Evolutionary conservation across 257 asterid genomes (phyloP), one percentile per base, ranked within the genome.

Genomic region (Haberlea rhodopensis): DNA sequence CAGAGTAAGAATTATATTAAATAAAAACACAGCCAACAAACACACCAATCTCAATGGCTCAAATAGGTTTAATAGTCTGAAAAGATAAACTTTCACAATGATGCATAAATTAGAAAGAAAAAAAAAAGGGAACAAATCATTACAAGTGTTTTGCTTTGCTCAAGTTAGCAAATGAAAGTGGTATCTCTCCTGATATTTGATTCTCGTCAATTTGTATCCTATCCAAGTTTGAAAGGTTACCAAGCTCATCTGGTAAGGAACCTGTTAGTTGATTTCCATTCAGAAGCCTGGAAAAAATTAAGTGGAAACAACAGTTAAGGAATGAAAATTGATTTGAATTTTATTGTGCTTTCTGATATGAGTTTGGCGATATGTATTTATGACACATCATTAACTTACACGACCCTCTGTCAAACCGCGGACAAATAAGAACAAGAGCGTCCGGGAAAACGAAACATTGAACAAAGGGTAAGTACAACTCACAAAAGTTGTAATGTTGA

Each of bases 201-300:
- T 94, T 94, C 79, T 94, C 80, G 70, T 94, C 99, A 54, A 94
- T 90, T 73, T 94, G 99, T 81, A 94, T 87, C 78, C 96, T 84
- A 87, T 88, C 69, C 84, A 94, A 73, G 76, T 85, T 90, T 54
- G 80, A 61, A 61, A 94, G 95, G 68, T 75, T 68, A 48, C 99
- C 99, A 66, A 94, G 84, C 83, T 94, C 99, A 7, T 88, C 91
- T 5, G 99, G 99, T 84, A 94, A 74, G 57, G 89, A 72, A 60
- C 99, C 99, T 2, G 89, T 94, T 29, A 94, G 88, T 49, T 83
- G 72, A 75, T 94, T 94, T 75, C 99, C 99, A 73, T 88, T 94
- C 63, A 94, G 82, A 75, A 94, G 97, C 87, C 99, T 94, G 85
- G 52, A 76, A 68, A 58, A 57, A 68, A 15, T 65, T 57, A 56